Conservation (phyloP, 257 asterid genomes). For the Gardenia jasminoides region DNA sequence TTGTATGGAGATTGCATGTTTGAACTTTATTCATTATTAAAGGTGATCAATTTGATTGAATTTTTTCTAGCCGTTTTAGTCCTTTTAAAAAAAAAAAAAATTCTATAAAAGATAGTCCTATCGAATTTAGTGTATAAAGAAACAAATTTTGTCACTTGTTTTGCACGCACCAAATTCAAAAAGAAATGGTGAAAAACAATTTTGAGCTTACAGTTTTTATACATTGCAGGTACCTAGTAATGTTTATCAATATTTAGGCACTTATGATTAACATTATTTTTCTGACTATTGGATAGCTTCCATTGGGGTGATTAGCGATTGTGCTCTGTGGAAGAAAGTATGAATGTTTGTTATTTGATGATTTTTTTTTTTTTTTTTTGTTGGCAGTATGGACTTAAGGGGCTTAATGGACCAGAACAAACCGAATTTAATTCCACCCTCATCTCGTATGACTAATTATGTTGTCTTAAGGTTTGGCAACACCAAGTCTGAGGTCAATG, state of each 20-base stretch:
- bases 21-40: no score
- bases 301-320: background rate
- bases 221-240: background rate
- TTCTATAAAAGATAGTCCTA: no score
- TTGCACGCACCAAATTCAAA: no score
- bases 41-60: background rate
- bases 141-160: background rate
- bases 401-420: slow-evolving; percentile 83
- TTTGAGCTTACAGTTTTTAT: background rate
- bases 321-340: slow-evolving; percentile 6
- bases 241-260: background rate
- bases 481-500: slow-evolving; percentile 52
- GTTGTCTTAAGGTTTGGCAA: slow-evolving; percentile 81
- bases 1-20: background rate
- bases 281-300: background rate
- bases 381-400: slow-evolving; percentile 81
- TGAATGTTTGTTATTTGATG: background rate
- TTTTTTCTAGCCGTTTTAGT: background rate
- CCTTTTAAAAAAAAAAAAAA: no score
- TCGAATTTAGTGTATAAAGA: background rate
- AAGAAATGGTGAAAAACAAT: no score
- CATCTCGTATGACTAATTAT: slow-evolving; percentile 91
- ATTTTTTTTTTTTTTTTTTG: background rate
- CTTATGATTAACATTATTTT: background rate
- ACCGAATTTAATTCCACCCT: slow-evolving; percentile 66